Conservation (phyloP, 306 rosid species). For the Leucaena leucocephala region DNA sequence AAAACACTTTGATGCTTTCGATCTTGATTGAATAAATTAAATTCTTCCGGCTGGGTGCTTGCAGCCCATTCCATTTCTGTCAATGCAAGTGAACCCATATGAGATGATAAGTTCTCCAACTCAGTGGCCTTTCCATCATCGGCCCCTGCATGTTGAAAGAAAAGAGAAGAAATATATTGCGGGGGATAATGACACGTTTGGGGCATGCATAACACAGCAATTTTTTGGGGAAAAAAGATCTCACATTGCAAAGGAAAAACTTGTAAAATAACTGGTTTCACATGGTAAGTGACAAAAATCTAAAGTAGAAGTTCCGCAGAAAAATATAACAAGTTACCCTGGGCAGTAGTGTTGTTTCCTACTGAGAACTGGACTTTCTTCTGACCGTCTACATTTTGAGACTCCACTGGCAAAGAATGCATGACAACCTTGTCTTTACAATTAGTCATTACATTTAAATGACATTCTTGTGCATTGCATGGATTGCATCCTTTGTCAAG, state of each 20-base stretch:
- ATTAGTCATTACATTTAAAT: slow-evolving; percentile 30
- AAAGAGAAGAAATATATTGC: slow-evolving; percentile 48
- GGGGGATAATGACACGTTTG: slow-evolving; percentile 41
- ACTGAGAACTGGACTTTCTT: slow-evolving; percentile 59
- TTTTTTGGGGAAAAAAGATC: not conserved
- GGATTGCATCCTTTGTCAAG: slow-evolving; percentile 47
- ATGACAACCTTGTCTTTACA: slow-evolving; percentile 36
- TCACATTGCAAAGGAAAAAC: slow-evolving; percentile 26
- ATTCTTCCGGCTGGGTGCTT: slow-evolving; percentile 59
- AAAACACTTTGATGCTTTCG: slow-evolving; percentile 48
- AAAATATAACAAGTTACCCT: slow-evolving; percentile 51
- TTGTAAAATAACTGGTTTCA: slow-evolving; percentile 9
- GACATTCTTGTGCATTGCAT: slow-evolving; percentile 44
- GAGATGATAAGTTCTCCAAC: slow-evolving; percentile 82
- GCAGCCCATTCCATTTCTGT: slow-evolving; percentile 89
- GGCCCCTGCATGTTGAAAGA: slow-evolving; percentile 82
- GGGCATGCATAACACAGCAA: slow-evolving; percentile 36
- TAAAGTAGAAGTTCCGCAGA: slow-evolving; percentile 19
- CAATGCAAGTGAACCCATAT: slow-evolving; percentile 91
- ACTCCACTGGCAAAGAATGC: slow-evolving; percentile 46
- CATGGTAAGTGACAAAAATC: not conserved
- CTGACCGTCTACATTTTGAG: slow-evolving; percentile 52
- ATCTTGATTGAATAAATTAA: slow-evolving; percentile 54
- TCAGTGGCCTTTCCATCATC: slow-evolving; percentile 76
- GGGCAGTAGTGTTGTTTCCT: slow-evolving; percentile 46